Evolutionary conservation across 2,329 filamentous ascomycete genomes (phyloP), one percentile per base, ranked within the genome.

Genomic region (Cladobotryum protrusum): DNA sequence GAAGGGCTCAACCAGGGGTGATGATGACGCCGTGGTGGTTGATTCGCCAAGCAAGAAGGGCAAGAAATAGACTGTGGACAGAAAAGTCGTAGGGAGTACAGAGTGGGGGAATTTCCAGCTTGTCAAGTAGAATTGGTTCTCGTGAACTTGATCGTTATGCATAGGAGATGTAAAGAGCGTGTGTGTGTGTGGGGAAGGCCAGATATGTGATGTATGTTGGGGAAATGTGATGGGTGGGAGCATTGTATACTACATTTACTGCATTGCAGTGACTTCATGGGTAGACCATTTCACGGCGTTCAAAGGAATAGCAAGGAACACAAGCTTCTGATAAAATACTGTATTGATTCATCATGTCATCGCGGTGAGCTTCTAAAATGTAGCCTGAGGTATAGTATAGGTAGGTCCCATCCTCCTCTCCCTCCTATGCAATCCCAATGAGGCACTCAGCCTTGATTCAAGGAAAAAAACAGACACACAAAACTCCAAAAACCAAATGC

Each of bases 1-100:
- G 53, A 71, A 74, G 58, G 68, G 64, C 42, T 67, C 72, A 13
- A 67, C 66, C 53, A 67, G 61, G 56, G 66, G 59, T 18, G 67
- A 68, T 51, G 68, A 71, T 33, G 68, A 71, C 63, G 81, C 82
- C 15, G 87, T 95, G 19, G 71, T 95, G 55, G 88, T 95, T 44
- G 87, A 93, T 61, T 68, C 69, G 5, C 51, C 49, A 6, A 37
- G 20, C 20, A 50, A 45, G 40, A 48, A 48, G 45, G 29, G 49
- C 35, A 47, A 53, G 43, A 39, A 53, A 47, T 50, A 43, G n/a
- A n/a, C 9, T 8, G 11, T 29, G 24, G n/a, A n/a, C n/a, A 29
- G 13, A 48, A 13, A 41, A 18, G 14, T 12, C 7, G 15, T 18
- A 42, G 17, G 29, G 14, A n/a, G 19, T 19, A n/a, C 8, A 5